A percentile compares a stretch with the other conserved stretches of the same genome.
These are phyloP conservation scores for Clarireedia monteithiana DNA, from an alignment of 2,329 filamentous ascomycete species.

Conservation along the genomic window DNA sequence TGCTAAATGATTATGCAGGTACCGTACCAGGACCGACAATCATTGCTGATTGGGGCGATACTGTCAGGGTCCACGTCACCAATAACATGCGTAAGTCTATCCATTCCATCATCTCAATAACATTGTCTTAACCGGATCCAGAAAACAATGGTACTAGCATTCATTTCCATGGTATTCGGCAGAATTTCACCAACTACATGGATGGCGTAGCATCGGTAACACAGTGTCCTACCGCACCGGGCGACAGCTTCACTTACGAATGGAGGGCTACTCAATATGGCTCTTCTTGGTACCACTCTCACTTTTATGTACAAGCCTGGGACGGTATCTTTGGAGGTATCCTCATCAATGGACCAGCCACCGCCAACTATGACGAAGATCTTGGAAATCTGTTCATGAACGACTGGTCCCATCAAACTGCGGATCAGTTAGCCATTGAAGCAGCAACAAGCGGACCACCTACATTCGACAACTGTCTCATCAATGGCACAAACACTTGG, in stretches of 20 bases:
- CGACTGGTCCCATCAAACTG: slow-evolving; percentile 26
- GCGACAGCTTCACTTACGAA: slow-evolving; percentile 10
- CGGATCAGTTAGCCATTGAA: slow-evolving; percentile 13
- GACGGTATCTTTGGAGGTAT: slow-evolving; percentile 53
- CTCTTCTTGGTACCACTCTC: slow-evolving; percentile 37
- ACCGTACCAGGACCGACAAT: slow-evolving; percentile 27
- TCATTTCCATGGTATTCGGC: slow-evolving; percentile 42
- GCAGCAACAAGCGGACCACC: slow-evolving; percentile 18
- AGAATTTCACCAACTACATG: slow-evolving; percentile 32
- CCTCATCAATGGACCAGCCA: slow-evolving; percentile 52
- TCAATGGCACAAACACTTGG: slow-evolving; percentile 16
- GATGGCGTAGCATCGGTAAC: slow-evolving; percentile 39
- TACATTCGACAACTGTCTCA: slow-evolving; percentile 26
- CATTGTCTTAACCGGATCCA: too few species aligned
- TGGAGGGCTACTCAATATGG: slow-evolving; percentile 14
- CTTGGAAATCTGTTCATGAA: slow-evolving; percentile 40
- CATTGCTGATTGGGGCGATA: slow-evolving; percentile 30
- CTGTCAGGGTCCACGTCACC: slow-evolving; percentile 25
- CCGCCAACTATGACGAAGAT: slow-evolving; percentile 52
- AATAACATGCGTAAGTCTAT: background rate
- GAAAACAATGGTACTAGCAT: slow-evolving; percentile 29
- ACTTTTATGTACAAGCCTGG: slow-evolving; percentile 40
- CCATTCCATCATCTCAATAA: too few species aligned
- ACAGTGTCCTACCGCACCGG: slow-evolving; percentile 53
- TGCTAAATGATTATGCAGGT: background rate